Percentiles rank a stretch among this genome's conserved stretches.
Evolutionary conservation across 1,139 yeast species (phyloP).

Genomic region (Yamadazyma dushanensis): DNA sequence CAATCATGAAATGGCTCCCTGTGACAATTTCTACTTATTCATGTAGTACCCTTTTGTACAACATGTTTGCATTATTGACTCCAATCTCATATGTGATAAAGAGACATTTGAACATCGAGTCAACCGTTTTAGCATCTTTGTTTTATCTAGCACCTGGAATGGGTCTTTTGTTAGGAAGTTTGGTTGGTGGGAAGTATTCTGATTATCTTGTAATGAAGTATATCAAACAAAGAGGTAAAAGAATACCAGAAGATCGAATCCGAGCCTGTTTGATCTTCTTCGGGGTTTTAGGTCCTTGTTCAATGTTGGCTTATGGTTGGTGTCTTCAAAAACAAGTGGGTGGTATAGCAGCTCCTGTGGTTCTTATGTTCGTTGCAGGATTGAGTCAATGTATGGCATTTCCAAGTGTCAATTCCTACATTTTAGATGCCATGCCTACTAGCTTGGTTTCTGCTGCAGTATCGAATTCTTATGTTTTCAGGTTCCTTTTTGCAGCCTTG

Average conservation of each 20-base stretch:
- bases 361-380: constrained; percentile 46
- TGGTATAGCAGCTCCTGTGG: constrained; percentile 52
- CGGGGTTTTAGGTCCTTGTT: constrained; percentile 38
- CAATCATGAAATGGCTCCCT: constrained; percentile 36
- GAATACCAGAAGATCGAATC: constrained; percentile 53
- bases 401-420: constrained; percentile 51
- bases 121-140: constrained; percentile 46
- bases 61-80: constrained; percentile 49
- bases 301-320: constrained; percentile 54
- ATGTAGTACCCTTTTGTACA: constrained; percentile 36
- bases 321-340: constrained; percentile 44
- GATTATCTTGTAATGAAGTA: constrained; percentile 43
- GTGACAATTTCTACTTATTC: constrained; percentile 41
- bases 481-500: constrained; percentile 50
- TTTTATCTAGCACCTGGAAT: constrained; percentile 54
- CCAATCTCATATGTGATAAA: constrained; percentile 54
- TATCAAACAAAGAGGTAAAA: constrained; percentile 36
- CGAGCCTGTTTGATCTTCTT: constrained; percentile 33
- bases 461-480: constrained; percentile 25
- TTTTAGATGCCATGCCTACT: constrained; percentile 35
- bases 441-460: neutral
- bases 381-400: constrained; percentile 48
- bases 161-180: constrained; percentile 47
- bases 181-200: constrained; percentile 49
- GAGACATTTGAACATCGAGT: constrained; percentile 44